Evolutionary conservation across 257 asterid genomes (phyloP).

Genomic region (Prunella vulgaris): DNA sequence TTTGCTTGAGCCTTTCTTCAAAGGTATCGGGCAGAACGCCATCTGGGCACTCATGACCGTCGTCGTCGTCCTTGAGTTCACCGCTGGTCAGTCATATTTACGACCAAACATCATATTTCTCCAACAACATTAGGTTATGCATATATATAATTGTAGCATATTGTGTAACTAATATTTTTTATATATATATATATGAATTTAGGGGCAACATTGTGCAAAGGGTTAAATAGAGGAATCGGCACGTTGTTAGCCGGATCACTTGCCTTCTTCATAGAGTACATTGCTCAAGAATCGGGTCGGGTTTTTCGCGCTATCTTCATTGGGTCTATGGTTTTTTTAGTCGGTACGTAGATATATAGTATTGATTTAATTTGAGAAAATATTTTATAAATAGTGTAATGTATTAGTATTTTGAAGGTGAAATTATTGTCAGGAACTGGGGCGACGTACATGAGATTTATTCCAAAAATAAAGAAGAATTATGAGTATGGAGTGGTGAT

Average conservation of each 20-base stretch:
- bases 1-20: constrained; percentile 74
- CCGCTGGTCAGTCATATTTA: constrained; percentile 51
- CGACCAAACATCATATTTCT: too few species aligned
- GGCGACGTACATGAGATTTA: constrained; percentile 70
- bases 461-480: constrained; percentile 75
- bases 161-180: too few species aligned
- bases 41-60: constrained; percentile 99
- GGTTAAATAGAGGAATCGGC: constrained; percentile 86
- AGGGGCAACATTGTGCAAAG: constrained; percentile 97
- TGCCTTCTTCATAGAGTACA: constrained; percentile 64
- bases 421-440: constrained; percentile 51
- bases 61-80: constrained; percentile 88
- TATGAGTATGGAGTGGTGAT: constrained; percentile 93
- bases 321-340: constrained; percentile 53
- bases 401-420: neutral
- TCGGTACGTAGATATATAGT: constrained; percentile 67
- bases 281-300: constrained; percentile 55
- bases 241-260: constrained; percentile 77
- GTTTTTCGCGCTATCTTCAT: constrained; percentile 62
- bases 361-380: too few species aligned
- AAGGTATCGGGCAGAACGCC: constrained; percentile 68
- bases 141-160: too few species aligned
- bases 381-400: too few species aligned
- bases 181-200: neutral
- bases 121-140: too few species aligned